phyloP scores from a whole-genome alignment of 768 basidiomycete species.

The Candolleomyces aberdarensis region DNA sequence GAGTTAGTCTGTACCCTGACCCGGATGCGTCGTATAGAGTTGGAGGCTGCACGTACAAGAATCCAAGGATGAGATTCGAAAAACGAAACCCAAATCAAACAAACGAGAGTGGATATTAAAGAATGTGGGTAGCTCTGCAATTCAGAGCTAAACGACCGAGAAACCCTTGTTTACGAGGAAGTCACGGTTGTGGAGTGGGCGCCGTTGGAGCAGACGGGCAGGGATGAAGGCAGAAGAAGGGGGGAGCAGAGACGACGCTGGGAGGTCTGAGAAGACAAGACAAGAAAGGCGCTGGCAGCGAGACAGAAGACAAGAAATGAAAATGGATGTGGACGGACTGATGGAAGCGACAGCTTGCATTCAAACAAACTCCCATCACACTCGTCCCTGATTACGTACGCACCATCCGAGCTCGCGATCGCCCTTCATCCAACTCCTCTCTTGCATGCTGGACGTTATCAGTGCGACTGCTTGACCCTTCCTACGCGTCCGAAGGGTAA shows the following conservation, averaged over 20 bases:
- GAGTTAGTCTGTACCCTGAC: background rate
- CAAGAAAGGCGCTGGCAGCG: background rate
- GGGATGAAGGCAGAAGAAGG: slow-evolving; percentile 10
- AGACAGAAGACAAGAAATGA: background rate
- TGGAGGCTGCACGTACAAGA: slow-evolving; percentile 2
- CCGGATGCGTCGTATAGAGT: slow-evolving; percentile 7
- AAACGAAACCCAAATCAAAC: background rate
- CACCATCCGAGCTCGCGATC: background rate
- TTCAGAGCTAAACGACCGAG: slow-evolving; percentile 9
- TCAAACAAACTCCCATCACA: background rate
- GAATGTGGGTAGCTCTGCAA: slow-evolving; percentile 32
- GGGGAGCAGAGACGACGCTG: slow-evolving; percentile 2
- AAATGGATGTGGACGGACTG: background rate
- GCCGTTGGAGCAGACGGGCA: background rate
- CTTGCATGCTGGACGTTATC: no score
- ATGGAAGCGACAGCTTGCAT: slow-evolving; percentile 1
- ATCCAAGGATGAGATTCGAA: background rate
- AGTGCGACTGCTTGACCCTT: no score
- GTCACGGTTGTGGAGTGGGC: no score
- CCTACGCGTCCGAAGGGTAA: no score
- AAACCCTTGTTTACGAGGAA: slow-evolving; percentile 9
- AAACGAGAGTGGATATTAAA: slow-evolving; percentile 26
- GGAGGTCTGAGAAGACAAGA: background rate
- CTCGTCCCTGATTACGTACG: background rate
- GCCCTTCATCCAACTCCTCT: background rate